These are phyloP conservation scores for Phoma sp. DNA, from an alignment of 2,329 filamentous ascomycete species.

Conservation along the genomic window DNA sequence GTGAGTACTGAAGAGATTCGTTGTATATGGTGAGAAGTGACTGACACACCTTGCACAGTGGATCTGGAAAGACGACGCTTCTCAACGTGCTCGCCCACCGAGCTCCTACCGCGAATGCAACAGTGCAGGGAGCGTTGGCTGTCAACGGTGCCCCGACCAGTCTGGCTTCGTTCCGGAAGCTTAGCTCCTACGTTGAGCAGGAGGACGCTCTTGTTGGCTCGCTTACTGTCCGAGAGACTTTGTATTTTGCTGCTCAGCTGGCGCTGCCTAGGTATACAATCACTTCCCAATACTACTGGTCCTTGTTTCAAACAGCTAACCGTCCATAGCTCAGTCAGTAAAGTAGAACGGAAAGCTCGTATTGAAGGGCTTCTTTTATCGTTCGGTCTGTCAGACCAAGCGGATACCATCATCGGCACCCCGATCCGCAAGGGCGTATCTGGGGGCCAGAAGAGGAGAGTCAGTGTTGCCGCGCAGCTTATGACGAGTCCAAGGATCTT, in stretches of 20 bases:
- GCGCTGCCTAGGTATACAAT: slow-evolving; percentile 54
- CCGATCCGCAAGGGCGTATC: slow-evolving; percentile 83
- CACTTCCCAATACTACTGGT: background rate
- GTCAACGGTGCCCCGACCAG: slow-evolving; percentile 68
- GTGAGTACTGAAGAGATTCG: slow-evolving; percentile 37
- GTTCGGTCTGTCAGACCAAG: slow-evolving; percentile 75
- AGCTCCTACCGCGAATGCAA: slow-evolving; percentile 59
- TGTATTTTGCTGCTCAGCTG: slow-evolving; percentile 77
- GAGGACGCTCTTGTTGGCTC: slow-evolving; percentile 84
- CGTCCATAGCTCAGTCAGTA: slow-evolving; percentile 53
- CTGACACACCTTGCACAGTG: slow-evolving; percentile 32
- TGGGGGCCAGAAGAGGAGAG: slow-evolving; percentile 81
- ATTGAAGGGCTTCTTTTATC: slow-evolving; percentile 71
- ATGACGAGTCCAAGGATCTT: slow-evolving; percentile 81
- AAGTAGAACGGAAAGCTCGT: slow-evolving; percentile 64
- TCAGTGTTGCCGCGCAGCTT: slow-evolving; percentile 80
- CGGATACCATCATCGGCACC: slow-evolving; percentile 77
- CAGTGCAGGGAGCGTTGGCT: slow-evolving; percentile 60
- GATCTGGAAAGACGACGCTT: slow-evolving; percentile 80
- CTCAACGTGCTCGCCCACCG: slow-evolving; percentile 78
- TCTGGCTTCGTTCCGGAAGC: slow-evolving; percentile 63
- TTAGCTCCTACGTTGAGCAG: slow-evolving; percentile 84
- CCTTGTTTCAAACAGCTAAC: slow-evolving; percentile 12
- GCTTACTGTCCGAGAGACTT: slow-evolving; percentile 78
- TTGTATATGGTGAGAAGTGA: background rate